phyloP scores from a whole-genome alignment of 2,329 filamentous ascomycete genomes.

The Ascochyta rabiei region DNA sequence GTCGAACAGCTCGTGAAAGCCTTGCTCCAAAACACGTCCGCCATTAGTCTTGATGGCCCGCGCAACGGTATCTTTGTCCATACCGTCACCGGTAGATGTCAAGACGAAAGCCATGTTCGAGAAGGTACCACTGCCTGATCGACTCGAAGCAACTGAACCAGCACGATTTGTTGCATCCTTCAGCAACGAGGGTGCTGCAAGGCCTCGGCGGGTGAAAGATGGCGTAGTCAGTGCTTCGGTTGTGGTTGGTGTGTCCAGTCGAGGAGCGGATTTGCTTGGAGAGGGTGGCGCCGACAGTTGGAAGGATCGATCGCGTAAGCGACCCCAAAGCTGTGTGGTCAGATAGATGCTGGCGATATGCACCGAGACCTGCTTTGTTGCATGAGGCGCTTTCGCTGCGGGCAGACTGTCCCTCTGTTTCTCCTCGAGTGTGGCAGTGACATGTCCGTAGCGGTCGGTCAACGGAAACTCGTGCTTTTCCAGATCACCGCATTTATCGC shows the following conservation, averaged over 20 bases:
- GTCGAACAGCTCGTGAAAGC: conserved; percentile 83
- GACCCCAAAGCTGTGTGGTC: conserved; percentile 51
- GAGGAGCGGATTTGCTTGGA: conserved; percentile 26
- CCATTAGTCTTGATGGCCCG: conserved; percentile 72
- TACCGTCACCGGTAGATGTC: conserved; percentile 66
- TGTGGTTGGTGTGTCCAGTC: conserved; percentile 30
- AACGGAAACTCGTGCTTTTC: conserved; percentile 39
- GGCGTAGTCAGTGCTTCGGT: conserved; percentile 54
- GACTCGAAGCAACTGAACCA: conserved; percentile 34
- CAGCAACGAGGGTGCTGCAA: conserved; percentile 31
- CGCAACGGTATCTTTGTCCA: conserved; percentile 63
- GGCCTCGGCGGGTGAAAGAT: conserved; percentile 55
- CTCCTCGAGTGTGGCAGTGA: conserved; percentile 48
- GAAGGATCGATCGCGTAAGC: conserved; percentile 49
- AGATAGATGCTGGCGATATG: conserved; percentile 53
- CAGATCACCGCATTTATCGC: conserved; percentile 39
- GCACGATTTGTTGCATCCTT: conserved; percentile 35
- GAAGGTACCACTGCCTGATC: conserved; percentile 62
- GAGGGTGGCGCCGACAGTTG: conserved; percentile 26
- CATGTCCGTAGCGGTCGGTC: conserved; percentile 52
- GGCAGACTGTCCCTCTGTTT: conserved; percentile 50
- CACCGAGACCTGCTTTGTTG: conserved; percentile 44
- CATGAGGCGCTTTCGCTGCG: conserved; percentile 15
- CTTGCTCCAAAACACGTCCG: conserved; percentile 71
- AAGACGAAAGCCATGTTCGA: conserved; percentile 86